Evolutionary conservation across 306 rosid species (phyloP), one percentile per base, ranked within the genome.

Genomic region (Echinosophora koreensis): DNA sequence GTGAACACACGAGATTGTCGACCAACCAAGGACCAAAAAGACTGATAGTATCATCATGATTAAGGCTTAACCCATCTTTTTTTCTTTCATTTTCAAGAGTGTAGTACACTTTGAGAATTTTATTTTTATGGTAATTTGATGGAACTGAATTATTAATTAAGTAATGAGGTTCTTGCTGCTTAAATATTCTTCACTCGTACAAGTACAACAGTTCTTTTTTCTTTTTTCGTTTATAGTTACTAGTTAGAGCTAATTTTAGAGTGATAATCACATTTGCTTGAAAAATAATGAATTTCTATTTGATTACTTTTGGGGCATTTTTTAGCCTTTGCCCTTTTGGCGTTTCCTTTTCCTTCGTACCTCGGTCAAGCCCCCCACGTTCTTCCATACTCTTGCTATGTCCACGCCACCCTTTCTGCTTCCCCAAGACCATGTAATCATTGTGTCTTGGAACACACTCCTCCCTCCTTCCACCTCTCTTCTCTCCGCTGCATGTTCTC

Each of bases 371-470:
- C 84, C 82, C 87, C 90, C 93, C 97, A 94, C 98, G 96, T 89
- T 94, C 80, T 90, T 90, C 86, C 77, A 91, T 74, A 83, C 86
- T 71, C 84, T 86, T 83, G 90, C 88, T 85, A 86, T 88, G 90
- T 90, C 92, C 93, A 88, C 92, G 89, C 94, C 86, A 84, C 84
- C 88, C 94, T 90, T 94, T 90, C 87, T 90, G 92, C 93, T 90
- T 83, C 91, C 90, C 92, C 94, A 88, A 94, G 87, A 94, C 96
- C 81, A 67, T 86, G 96, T 94, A 94, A 94, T 94, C 90, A 94
- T 94, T 94, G 90, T 92, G 94, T 90, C 98, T 94, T 90, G 90
- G 91, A 94, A 92, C 92, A 90, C 85, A 94, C 97, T 94, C 90
- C 89, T 60, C 51, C 92, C 88, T 60, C 52, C 85, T 9, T 68